Evolutionary conservation across 768 basidiomycete species (phyloP).

Genomic region (Termitomyces sp.): DNA sequence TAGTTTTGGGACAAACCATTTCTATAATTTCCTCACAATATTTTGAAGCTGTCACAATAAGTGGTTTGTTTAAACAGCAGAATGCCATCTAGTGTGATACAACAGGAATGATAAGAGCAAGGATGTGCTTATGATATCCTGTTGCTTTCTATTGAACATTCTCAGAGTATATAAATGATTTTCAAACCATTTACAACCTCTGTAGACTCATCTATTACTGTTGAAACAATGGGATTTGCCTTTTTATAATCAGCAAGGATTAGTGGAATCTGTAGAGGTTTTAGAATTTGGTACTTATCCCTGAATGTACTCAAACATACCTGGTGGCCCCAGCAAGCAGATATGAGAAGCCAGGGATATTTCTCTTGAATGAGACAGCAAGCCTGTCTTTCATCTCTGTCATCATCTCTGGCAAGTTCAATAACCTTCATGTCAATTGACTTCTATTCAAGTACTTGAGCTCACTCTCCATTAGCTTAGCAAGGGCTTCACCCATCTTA

Average conservation of each 20-base stretch:
- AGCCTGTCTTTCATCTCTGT: neutral
- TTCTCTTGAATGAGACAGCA: neutral
- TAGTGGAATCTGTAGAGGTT: neutral
- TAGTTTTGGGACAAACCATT: neutral
- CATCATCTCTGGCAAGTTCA: neutral
- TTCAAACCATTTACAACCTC: constrained; percentile 14
- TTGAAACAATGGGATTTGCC: constrained; percentile 3
- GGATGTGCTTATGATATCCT: neutral
- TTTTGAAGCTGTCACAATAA: neutral
- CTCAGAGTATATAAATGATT: constrained; percentile 6
- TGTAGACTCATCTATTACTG: neutral
- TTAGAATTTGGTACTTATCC: neutral
- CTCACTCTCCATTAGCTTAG: no score
- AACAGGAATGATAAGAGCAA: no score
- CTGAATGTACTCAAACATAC: neutral
- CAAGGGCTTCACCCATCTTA: neutral
- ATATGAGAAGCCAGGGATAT: neutral
- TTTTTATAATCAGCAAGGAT: constrained; percentile 3
- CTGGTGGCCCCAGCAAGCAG: neutral
- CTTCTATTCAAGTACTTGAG: neutral
- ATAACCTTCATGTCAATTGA: neutral
- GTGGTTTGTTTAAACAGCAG: neutral
- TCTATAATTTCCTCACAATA: neutral
- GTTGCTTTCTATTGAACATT: constrained; percentile 1
- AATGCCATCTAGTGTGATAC: neutral